A percentile compares a stretch with the other conserved stretches of the same genome.
These are phyloP conservation scores for Hyaloperonospora brassicae DNA, from an alignment of 352 stramenopile species.

Conservation along the genomic window DNA sequence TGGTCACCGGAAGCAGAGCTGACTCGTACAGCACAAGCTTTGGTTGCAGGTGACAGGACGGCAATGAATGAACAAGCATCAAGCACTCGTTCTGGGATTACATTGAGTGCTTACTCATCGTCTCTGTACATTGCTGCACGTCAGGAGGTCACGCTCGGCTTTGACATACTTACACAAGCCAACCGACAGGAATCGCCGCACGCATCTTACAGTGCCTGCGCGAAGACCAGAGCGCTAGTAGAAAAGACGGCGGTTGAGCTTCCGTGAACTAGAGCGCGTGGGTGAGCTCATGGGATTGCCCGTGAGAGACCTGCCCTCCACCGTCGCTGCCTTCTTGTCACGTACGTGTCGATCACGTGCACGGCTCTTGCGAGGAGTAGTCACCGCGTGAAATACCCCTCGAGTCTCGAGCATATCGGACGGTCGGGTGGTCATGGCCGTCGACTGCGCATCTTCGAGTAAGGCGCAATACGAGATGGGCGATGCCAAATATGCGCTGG, in stretches of 20 bases:
- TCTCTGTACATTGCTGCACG: no score
- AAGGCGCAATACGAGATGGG: constrained; percentile 11
- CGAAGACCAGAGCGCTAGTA: constrained; percentile 3
- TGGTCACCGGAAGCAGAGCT: no score
- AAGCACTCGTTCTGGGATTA: no score
- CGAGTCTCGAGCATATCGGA: neutral
- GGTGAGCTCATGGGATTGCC: constrained; percentile 6
- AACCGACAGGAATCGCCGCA: no score
- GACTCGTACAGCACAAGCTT: no score
- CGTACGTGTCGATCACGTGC: neutral
- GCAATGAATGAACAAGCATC: no score
- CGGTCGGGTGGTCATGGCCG: neutral
- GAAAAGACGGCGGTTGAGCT: constrained; percentile 29
- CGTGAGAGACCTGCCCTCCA: neutral
- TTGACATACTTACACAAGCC: neutral
- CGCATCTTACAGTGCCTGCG: no score
- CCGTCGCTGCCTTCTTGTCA: constrained; percentile 1
- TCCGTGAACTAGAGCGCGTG: constrained; percentile 17
- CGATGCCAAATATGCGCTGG: neutral
- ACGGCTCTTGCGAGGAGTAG: constrained; percentile 13
- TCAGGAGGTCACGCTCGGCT: no score
- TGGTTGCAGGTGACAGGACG: no score
- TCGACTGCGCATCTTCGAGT: constrained; percentile 11
- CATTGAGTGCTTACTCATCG: no score
- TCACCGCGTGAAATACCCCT: constrained; percentile 4